Conservation (phyloP, 2,329 filamentous ascomycete genomes). For the Claviceps sp. region DNA sequence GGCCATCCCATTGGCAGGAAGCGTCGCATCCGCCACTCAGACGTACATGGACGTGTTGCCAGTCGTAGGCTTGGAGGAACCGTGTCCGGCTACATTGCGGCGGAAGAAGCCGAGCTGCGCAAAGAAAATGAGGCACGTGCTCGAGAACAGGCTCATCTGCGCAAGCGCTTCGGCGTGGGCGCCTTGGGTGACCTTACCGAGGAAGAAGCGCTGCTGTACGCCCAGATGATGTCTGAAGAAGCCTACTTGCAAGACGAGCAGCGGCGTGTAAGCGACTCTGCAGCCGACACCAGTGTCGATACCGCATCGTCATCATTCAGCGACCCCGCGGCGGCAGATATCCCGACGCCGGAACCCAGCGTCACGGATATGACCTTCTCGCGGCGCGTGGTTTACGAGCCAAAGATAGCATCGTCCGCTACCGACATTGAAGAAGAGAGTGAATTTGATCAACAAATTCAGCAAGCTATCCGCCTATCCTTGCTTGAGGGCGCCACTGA, state of each 20-base stretch:
- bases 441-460: constrained; percentile 47
- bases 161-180: constrained; percentile 72
- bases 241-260: constrained; percentile 43
- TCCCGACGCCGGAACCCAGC: constrained; percentile 42
- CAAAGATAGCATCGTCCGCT: not conserved
- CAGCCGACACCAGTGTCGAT: constrained; percentile 32
- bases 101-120: constrained; percentile 71
- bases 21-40: constrained; percentile 60
- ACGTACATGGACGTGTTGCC: constrained; percentile 36
- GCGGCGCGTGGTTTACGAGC: constrained; percentile 10
- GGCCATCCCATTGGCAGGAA: constrained; percentile 65
- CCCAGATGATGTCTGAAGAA: constrained; percentile 53
- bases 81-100: constrained; percentile 69
- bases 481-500: constrained; percentile 42
- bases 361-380: constrained; percentile 26
- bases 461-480: constrained; percentile 48
- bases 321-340: constrained; percentile 29
- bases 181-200: constrained; percentile 50
- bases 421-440: constrained; percentile 16
- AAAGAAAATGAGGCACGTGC: constrained; percentile 53
- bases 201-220: constrained; percentile 51
- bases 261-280: constrained; percentile 38
- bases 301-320: constrained; percentile 28
- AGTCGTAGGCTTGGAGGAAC: constrained; percentile 49
- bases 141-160: constrained; percentile 57